Evolutionary conservation across 169 alveolate species (phyloP), one percentile per base, ranked within the genome.

Genomic region (Plasmodium knowlesi): DNA sequence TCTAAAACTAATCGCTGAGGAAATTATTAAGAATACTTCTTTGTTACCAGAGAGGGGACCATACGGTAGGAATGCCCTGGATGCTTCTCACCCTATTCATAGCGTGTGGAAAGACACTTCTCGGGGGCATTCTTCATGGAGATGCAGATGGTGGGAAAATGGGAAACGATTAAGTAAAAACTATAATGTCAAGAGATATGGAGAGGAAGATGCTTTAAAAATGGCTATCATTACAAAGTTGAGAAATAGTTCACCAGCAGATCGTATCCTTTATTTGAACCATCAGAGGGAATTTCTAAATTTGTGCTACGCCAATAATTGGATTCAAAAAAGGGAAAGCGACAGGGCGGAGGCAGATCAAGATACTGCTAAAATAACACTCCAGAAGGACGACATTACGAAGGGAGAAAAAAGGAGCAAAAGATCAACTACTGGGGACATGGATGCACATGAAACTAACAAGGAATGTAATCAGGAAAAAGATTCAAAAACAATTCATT

Each of bases 101-200:
- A 95, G 97, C 39, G 97, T 96, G 16, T 96, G 97, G 97, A 78
- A 96, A 41, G 97, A 96, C 80, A 84, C 96, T 22, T 93, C 94
- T 80, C 76, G 97, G 43, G 97, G 97, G 9, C 96, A 96, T 92
- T 96, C 96, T 88, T 92, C 96, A 50, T 96, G 97, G 97, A 83
- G 97, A 46, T 96, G 97, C 46, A 73, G 97, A 50, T 96, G 97
- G 97, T 96, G 97, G 97, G 97, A 96, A 89, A 96, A 96, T 92
- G 97, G 97, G 5, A 96, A 94, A 83, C 50, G 97, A 34, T 76
- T 96, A 53, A 95, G 97, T 83, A 96, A 96, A 95, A 96, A 96
- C 85, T 96, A 93, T 50, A 96, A 96, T 92, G 96, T 96, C 19
- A 96, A 96, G 82, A 94, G 97, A 46, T 96, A 95, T 89, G 97